Evolutionary conservation across 1,284 basidiomycete species (phyloP).

Genomic region (Heliocybe sulcata): DNA sequence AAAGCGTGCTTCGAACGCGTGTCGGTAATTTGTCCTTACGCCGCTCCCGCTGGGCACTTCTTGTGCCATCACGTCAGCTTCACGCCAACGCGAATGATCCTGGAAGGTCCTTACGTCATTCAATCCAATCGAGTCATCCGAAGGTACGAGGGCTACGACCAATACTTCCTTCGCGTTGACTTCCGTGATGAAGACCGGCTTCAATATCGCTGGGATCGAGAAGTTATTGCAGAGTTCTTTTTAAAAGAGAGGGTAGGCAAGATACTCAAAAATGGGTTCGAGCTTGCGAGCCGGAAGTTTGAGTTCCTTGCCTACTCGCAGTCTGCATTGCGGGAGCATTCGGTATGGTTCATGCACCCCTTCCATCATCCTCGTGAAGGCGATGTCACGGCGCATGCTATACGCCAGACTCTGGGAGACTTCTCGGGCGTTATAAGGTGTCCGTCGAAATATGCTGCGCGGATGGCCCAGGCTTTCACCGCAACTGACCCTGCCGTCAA

Average conservation of each 20-base stretch:
- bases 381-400: conserved; percentile 41
- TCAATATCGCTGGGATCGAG: conserved; percentile 58
- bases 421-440: conserved; percentile 49
- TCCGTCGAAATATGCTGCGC: conserved; percentile 75
- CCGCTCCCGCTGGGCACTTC: conserved; percentile 30
- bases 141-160: conserved; percentile 46
- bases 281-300: conserved; percentile 60
- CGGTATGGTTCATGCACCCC: conserved; percentile 70
- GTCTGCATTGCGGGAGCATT: conserved; percentile 63
- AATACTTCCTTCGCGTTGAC: conserved; percentile 69
- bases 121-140: conserved; percentile 65
- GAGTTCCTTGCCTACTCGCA: conserved; percentile 72
- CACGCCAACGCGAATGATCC: conserved; percentile 60
- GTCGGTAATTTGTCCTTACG: conserved; percentile 5
- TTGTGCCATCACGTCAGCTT: conserved; percentile 60
- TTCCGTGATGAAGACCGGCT: conserved; percentile 73
- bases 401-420: conserved; percentile 57
- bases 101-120: conserved; percentile 66
- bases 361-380: conserved; percentile 40
- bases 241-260: conserved; percentile 55
- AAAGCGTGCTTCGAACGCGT: conserved; percentile 39
- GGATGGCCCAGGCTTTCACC: conserved; percentile 78
- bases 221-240: conserved; percentile 28
- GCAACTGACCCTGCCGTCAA: conserved; percentile 67
- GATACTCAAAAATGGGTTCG: conserved; percentile 58